Conservation (phyloP, 129 eudicot genomes). For the Centaurea solstitialis region DNA sequence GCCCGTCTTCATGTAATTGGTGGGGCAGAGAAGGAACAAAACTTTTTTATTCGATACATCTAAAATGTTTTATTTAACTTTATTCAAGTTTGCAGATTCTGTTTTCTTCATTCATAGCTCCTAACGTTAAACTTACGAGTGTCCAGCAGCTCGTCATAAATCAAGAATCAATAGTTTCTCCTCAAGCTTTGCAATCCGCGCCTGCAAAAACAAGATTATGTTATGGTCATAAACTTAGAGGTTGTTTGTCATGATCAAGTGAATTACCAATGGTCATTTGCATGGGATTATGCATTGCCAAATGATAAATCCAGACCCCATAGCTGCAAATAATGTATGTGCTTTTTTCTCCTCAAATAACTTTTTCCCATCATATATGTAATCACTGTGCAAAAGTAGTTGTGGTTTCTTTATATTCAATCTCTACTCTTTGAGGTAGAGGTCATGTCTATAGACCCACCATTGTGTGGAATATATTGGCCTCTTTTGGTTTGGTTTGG, state of each 20-base stretch:
- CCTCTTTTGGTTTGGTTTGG: not conserved
- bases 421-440: not conserved
- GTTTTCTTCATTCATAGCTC: not conserved
- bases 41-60: no score
- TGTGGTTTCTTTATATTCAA: not conserved
- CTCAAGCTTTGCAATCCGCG: conserved; percentile 58
- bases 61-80: no score
- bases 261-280: not conserved
- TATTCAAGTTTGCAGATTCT: not conserved
- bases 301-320: not conserved
- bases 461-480: not conserved
- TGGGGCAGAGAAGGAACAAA: no score
- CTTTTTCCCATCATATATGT: not conserved
- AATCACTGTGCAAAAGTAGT: not conserved
- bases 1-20: not conserved
- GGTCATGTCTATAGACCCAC: not conserved
- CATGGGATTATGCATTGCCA: no score
- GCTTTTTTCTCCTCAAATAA: not conserved
- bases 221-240: not conserved
- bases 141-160: not conserved
- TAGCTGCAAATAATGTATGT: not conserved
- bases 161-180: conserved; percentile 46
- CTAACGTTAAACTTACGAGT: not conserved
- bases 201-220: conserved; percentile 35
- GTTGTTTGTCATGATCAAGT: not conserved